A percentile compares a stretch with the other conserved stretches of the same genome.
Conservation (phyloP, 257 asterid genomes). For the Solanum gandarillasii region DNA sequence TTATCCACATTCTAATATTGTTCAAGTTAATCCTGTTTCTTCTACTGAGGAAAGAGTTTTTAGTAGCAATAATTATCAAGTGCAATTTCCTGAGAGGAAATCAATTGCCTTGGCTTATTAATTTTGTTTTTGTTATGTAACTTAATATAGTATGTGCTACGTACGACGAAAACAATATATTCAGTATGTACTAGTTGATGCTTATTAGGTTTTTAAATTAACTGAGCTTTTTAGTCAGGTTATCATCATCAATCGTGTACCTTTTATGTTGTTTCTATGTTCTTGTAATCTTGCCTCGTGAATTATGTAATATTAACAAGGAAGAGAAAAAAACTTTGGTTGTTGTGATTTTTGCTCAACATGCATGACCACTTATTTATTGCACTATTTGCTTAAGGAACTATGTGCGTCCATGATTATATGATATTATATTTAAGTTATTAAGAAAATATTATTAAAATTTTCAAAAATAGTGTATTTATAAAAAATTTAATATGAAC, state of each 20-base stretch:
- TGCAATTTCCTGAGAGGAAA: not conserved
- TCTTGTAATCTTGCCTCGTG: not conserved
- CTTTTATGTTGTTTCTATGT: not conserved
- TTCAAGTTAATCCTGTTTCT: not conserved
- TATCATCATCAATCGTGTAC: not conserved
- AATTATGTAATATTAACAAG: not conserved
- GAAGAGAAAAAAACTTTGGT: not conserved
- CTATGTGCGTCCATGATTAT: not conserved
- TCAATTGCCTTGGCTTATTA: not conserved
- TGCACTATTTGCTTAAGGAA: not conserved
- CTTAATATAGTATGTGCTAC: not conserved
- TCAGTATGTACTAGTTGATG: not conserved
- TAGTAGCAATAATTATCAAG: not conserved
- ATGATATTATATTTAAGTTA: not conserved
- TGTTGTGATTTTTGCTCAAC: not conserved
- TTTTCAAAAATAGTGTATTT: not conserved
- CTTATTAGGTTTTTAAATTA: not conserved
- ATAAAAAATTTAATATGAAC: not conserved
- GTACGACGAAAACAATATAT: not conserved
- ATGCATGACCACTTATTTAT: not conserved
- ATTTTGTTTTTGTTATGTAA: not conserved
- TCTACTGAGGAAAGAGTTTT: not conserved
- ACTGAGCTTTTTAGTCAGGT: not conserved
- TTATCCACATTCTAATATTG: not conserved
- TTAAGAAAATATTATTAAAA: not conserved